Evolutionary conservation across 257 asterid species (phyloP).

Genomic region (Solanum virginianum): DNA sequence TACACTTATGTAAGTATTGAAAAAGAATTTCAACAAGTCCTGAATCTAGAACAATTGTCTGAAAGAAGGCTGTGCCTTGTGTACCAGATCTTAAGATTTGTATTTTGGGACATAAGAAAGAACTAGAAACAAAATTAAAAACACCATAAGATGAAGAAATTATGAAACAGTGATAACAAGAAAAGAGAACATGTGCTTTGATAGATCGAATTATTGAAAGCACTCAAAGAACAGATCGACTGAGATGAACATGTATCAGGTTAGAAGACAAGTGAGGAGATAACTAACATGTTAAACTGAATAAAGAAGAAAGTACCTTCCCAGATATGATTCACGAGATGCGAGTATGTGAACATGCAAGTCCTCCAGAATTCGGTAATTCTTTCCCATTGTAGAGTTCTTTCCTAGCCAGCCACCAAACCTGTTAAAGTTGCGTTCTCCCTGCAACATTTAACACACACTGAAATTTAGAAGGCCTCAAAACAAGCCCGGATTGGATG

Average conservation of each 20-base stretch:
- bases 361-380: constrained; percentile 80
- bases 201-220: background rate
- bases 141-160: background rate
- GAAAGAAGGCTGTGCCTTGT: background rate
- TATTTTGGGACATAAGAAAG: background rate
- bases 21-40: background rate
- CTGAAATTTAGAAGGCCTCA: background rate
- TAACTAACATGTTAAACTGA: background rate
- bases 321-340: constrained; percentile 67
- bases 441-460: constrained; percentile 34
- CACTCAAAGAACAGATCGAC: background rate
- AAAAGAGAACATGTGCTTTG: background rate
- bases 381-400: constrained; percentile 84
- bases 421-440: constrained; percentile 87
- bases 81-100: background rate
- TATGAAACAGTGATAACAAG: background rate
- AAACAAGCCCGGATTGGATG: background rate
- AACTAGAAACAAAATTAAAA: background rate
- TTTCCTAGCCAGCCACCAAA: constrained; percentile 99
- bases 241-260: background rate
- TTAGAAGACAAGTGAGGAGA: background rate
- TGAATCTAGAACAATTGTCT: background rate
- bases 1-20: background rate
- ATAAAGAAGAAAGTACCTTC: constrained; percentile 43
- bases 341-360: constrained; percentile 91